Conservation (phyloP, 2,329 filamentous ascomycete genomes). For the Botrytis squamosa region DNA sequence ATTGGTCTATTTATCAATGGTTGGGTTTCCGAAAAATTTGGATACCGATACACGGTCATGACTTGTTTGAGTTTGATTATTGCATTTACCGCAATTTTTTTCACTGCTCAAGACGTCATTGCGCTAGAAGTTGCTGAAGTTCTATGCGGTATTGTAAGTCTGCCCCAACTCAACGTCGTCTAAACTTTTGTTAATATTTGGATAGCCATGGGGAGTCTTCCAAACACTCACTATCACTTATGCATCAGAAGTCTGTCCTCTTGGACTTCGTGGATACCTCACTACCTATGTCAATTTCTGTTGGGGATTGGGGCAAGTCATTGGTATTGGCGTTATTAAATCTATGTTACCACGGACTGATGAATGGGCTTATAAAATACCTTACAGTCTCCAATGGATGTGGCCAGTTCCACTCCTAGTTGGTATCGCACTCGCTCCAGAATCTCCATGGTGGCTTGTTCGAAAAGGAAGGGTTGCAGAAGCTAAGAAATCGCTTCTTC, state of each 20-base stretch:
- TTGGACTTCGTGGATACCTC: constrained; percentile 54
- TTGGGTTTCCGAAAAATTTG: constrained; percentile 48
- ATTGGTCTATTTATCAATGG: constrained; percentile 50
- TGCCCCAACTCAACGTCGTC: background rate
- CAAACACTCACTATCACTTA: constrained; percentile 40
- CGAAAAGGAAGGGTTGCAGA: constrained; percentile 46
- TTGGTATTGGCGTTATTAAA: constrained; percentile 51
- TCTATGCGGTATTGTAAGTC: constrained; percentile 42
- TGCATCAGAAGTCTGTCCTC: constrained; percentile 53
- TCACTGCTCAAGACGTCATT: constrained; percentile 49
- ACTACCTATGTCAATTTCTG: constrained; percentile 57
- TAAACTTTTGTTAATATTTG: constrained; percentile 17
- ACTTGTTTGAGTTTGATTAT: constrained; percentile 38
- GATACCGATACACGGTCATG: constrained; percentile 40
- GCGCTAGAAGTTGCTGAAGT: constrained; percentile 49
- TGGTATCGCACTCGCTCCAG: constrained; percentile 47
- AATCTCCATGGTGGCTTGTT: constrained; percentile 52
- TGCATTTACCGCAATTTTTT: constrained; percentile 50
- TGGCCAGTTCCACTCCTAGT: constrained; percentile 48
- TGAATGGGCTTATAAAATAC: constrained; percentile 53
- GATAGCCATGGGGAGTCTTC: constrained; percentile 46
- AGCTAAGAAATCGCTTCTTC: constrained; percentile 42
- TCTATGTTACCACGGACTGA: constrained; percentile 47
- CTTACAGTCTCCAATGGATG: constrained; percentile 46
- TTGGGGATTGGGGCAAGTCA: constrained; percentile 53